Base-by-base conservation (phyloP, 257 asterid species). In the Solanum etuberosum region DNA sequence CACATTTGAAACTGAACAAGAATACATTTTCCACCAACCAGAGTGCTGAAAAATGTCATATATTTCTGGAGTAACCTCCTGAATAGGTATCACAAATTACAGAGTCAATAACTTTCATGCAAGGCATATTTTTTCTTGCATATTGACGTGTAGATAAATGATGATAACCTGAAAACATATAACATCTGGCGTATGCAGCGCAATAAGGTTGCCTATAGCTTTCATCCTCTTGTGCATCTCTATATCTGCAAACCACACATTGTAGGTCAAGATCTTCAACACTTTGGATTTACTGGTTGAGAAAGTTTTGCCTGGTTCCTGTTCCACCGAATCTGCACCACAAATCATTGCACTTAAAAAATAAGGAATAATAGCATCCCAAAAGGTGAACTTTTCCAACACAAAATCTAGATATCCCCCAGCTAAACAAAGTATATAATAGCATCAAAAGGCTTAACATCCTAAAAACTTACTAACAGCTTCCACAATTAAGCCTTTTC, bases 241-340 rank as follows among this genome's bases (percentile, higher is more conserved):
- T 78, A 97, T 80, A 25, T 95, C 99, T 91, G 96, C 98, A 76
- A 97, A 97, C 99, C 99, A 97, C 81, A 96, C 89, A 86, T 97
- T 97, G 82, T 97, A 97, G 90, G 93, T 95, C 94, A 97, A 83
- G 87, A 97, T 87, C 95, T 96, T 97, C 94, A 94, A 91, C 27
- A 89, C 83, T 83, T 72, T 90, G 54, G 92, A 71, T 57, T 86
- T 86, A 1, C 90, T 89, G 61, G 83, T 78, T 83, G 59, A 21
- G 78, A 83, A 51, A 88, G 91, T 83, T 68, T 87, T 91, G 71
- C 90, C 91, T 59, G 91, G 88, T 78, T 86, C 90, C 77, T 68
- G 80, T 21, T 87, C 89, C 85, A 87, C 80, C 15, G 32, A 78
- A 74, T 86, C 74, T 15, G 83, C 38, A 59, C 73, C 32, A 61